Evolutionary conservation across 768 basidiomycete genomes (phyloP), one percentile per base, ranked within the genome.

Genomic region (Leccinum uliginosum): DNA sequence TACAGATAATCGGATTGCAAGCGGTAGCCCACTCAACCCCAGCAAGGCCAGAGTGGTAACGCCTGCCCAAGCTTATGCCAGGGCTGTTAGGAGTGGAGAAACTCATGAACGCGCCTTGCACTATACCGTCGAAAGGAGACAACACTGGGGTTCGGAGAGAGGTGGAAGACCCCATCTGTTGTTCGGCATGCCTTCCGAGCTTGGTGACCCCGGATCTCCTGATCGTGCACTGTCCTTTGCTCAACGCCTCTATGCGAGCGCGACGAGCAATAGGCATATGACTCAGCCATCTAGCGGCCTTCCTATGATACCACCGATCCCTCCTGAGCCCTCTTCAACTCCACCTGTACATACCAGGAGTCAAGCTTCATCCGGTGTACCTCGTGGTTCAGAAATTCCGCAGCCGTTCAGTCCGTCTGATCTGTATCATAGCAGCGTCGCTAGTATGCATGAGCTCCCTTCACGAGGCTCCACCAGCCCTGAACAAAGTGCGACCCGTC

Each of bases 241-340:
- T 23, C 79, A 78, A 48, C 74, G 73, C 50, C 63, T 81, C 26
- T 81, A 79, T 59, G 76, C 75, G 7, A 78, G 76, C 47, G 75
- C 77, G 4, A 51, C 67, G 26, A 64, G 57, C 53, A 65, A 60
- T 51, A 63, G 56, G 27, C 54, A 56, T 23, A 58, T 61, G 12
- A 43, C 43, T 11, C 43, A 29, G 9, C 50, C 59, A 44, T 40
- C 53, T n/a, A 32, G 34, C n/a, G 24, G 7, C 46, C 46, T 55
- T 21, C 45, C 65, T 8, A 24, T 59, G 32, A 45, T 50, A 53
- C 55, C 59, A 21, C 40, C 48, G 12, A 55, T 60, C 32, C 38
- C 43, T 21, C 34, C 50, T 26, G 4, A 30, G 15, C 12, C 56
- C 23, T 51, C 49, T 23, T 43, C 53, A 27, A 21, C 27, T 26